phyloP scores from a whole-genome alignment of 495 filamentous ascomycete genomes.

The Neurospora sp. region DNA sequence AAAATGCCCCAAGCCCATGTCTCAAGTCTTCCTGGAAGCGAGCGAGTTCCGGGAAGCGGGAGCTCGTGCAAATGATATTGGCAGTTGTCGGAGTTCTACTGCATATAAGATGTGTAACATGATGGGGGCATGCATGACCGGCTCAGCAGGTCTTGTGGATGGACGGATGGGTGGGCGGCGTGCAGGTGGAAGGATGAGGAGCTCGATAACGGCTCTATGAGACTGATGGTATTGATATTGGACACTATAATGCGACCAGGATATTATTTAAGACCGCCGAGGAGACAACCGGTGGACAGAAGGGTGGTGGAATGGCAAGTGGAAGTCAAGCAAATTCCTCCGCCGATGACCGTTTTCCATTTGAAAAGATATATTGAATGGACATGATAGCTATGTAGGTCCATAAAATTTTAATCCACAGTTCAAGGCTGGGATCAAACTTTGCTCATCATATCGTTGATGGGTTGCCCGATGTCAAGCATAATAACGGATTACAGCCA shows the following conservation, averaged over 20 bases:
- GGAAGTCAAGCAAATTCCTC: neutral
- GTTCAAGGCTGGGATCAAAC: neutral
- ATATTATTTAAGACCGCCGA: neutral
- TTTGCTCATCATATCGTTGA: neutral
- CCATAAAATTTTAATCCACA: neutral
- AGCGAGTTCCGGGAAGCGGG: slow-evolving; percentile 1
- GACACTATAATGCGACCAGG: neutral
- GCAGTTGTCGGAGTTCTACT: neutral
- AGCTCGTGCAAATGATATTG: slow-evolving; percentile 1
- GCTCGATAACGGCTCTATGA: neutral
- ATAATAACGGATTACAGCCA: neutral
- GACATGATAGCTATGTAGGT: neutral
- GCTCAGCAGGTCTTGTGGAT: neutral
- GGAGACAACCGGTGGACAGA: neutral
- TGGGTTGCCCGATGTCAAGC: neutral
- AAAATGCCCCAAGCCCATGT: slow-evolving; percentile 13
- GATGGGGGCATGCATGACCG: neutral
- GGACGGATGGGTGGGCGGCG: neutral
- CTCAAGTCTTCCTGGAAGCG: slow-evolving; percentile 8
- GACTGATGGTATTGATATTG: neutral
- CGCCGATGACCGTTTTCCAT: neutral
- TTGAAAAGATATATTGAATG: neutral
- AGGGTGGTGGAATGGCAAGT: neutral
- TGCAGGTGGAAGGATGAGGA: neutral
- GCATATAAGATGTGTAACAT: neutral